Evolutionary conservation across 108 stramenopile species (phyloP).

Genomic region (Pseudonitzschia pungens): DNA sequence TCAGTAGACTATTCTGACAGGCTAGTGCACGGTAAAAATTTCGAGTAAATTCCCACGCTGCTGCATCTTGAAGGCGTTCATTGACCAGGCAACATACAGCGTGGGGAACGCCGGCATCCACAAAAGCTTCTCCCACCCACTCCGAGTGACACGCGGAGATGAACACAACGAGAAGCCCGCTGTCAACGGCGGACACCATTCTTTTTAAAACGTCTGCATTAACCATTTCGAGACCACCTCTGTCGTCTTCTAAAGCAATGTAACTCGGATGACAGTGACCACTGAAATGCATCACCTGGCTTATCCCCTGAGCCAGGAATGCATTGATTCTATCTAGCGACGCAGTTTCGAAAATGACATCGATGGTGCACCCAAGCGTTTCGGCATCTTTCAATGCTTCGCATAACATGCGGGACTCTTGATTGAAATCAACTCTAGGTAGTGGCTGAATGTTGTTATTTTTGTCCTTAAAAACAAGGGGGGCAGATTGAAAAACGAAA

Average conservation of each 20-base stretch:
- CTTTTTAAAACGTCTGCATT: constrained; percentile 24
- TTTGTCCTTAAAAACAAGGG: constrained; percentile 8
- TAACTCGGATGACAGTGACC: constrained; percentile 52
- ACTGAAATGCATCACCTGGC: constrained; percentile 39
- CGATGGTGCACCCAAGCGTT: constrained; percentile 20
- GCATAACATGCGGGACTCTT: constrained; percentile 5
- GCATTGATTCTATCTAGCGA: constrained; percentile 43
- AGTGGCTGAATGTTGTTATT: constrained; percentile 4
- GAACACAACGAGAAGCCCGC: constrained; percentile 57
- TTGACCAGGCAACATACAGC: constrained; percentile 72
- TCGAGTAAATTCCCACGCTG: constrained; percentile 53
- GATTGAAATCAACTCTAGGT: not conserved
- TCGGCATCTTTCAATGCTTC: constrained; percentile 9
- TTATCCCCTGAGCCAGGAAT: constrained; percentile 23
- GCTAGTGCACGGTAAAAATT: constrained; percentile 54
- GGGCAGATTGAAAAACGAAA: constrained; percentile 7
- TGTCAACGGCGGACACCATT: constrained; percentile 14
- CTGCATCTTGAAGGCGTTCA: constrained; percentile 49
- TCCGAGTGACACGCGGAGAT: constrained; percentile 76
- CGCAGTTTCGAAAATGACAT: constrained; percentile 43
- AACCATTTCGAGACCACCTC: constrained; percentile 39
- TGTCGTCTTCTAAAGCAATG: constrained; percentile 56
- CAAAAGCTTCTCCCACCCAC: constrained; percentile 60
- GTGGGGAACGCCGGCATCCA: constrained; percentile 77
- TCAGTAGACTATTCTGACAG: constrained; percentile 46